Base-by-base conservation (phyloP, 108 stramenopile genomes). In the Pseudonitzschia multistriata region DNA sequence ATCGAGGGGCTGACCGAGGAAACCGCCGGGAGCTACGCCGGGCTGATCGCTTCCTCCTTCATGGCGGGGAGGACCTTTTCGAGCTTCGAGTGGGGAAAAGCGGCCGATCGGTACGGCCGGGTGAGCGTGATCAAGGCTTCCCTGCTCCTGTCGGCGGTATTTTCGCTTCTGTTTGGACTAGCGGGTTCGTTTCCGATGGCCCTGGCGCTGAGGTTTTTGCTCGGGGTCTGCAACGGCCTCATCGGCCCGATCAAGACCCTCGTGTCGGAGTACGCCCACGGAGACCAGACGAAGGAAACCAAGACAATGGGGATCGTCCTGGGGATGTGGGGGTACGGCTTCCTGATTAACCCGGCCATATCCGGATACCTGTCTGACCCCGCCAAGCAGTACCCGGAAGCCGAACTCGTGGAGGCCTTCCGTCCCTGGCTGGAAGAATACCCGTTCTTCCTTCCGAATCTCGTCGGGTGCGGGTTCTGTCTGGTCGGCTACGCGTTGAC, bases 21-120 rank as follows among this genome's bases (percentile, higher is more conserved):
- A 45, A 45, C 67, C 22, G 85, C 78, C 14, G 90, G 90, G 5
- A 66, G 74, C 2, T 91, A 83, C 62, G 87, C 90, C 7, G 90
- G 87, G 15, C 62, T 88, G 31, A 48, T 91, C 17, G 81, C 87
- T 4, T 77, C 83, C 0, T 79, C 84, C 28, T 91, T 91, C 74
- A 64, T 64, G 63, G 40, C 34, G 14, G 63, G 63, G 8, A 40
- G 63, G 37, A 47, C 42, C 4, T 45, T 40, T 24, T 78, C 74
- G 2, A 66, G 84, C 6, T 86, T 79, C 71, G 48, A 57, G 13
- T 91, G 87, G 87, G 90, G 85, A 4, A 66, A 65, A 33, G 45
- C 77, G 13, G 86, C 85, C 3, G 90, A 91, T 81, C 31, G 57
- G 35, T 85, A 88, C 65, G 90, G 90, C 6, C 85, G 90, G 0